Conservation (phyloP, 2,329 filamentous ascomycete species). For the Penicillium oxalicum region DNA sequence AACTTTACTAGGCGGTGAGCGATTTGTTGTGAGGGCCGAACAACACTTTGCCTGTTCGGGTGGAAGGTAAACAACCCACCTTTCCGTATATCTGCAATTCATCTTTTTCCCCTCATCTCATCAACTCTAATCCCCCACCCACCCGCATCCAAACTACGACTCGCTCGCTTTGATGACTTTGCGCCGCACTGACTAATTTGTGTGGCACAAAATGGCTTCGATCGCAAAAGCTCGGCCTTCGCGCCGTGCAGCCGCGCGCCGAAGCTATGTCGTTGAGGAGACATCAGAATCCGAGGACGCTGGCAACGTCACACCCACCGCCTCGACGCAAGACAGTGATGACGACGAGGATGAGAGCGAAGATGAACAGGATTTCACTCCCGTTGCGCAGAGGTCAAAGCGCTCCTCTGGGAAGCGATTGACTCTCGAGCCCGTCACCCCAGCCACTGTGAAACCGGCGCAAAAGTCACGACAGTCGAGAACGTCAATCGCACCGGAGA, state of each 20-base stretch:
- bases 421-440: slow-evolving; percentile 46
- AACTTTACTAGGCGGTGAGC: slow-evolving; percentile 25
- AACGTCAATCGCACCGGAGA: slow-evolving; percentile 15
- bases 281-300: slow-evolving; percentile 67
- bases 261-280: slow-evolving; percentile 69
- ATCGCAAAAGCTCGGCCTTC: slow-evolving; percentile 48
- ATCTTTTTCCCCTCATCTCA: slow-evolving; percentile 5
- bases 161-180: slow-evolving; percentile 25
- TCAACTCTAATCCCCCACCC: slow-evolving; percentile 1
- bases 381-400: slow-evolving; percentile 57
- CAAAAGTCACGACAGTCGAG: slow-evolving; percentile 41
- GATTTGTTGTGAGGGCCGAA: slow-evolving; percentile 31
- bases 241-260: slow-evolving; percentile 57
- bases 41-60: slow-evolving; percentile 29
- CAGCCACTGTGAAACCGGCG: slow-evolving; percentile 25
- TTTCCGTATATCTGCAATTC: slow-evolving; percentile 15
- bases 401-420: slow-evolving; percentile 54
- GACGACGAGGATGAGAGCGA: slow-evolving; percentile 57
- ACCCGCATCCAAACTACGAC: slow-evolving; percentile 12
- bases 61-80: slow-evolving; percentile 37
- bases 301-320: slow-evolving; percentile 43
- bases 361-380: slow-evolving; percentile 77
- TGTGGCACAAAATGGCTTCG: slow-evolving; percentile 31
- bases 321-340: slow-evolving; percentile 43
- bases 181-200: slow-evolving; percentile 14